phyloP scores from a whole-genome alignment of 225 moss, liverwort and hornwort species.

The Asterella californica region DNA sequence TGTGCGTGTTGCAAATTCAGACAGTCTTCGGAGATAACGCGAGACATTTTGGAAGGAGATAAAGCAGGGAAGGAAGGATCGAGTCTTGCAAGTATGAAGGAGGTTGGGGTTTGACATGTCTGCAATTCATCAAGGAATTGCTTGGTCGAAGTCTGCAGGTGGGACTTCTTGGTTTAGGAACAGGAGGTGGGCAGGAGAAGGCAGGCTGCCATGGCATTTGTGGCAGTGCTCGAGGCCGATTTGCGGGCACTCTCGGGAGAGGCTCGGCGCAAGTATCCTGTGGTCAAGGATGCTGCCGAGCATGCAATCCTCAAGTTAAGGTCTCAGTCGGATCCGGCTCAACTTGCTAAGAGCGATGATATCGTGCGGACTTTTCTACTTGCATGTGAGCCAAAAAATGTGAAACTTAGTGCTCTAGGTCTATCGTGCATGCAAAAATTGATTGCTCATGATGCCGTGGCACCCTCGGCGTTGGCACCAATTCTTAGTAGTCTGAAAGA shows the following conservation, averaged over 20 bases:
- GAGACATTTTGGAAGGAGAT: background rate
- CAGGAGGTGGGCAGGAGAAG: background rate
- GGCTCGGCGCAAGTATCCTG: slow-evolving; percentile 88
- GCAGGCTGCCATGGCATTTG: slow-evolving; percentile 69
- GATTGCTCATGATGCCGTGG: slow-evolving; percentile 90
- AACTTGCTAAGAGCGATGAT: slow-evolving; percentile 78
- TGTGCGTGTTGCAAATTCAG: background rate
- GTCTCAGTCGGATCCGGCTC: slow-evolving; percentile 69
- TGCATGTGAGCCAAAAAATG: slow-evolving; percentile 87
- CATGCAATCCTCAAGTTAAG: slow-evolving; percentile 88
- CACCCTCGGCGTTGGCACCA: slow-evolving; percentile 60
- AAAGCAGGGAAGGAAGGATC: background rate
- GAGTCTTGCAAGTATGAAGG: slow-evolving; percentile 5
- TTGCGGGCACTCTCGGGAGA: slow-evolving; percentile 80
- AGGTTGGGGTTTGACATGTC: slow-evolving; percentile 14
- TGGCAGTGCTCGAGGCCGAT: slow-evolving; percentile 90
- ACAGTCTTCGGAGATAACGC: background rate
- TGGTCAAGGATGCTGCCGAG: slow-evolving; percentile 91
- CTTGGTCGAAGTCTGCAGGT: background rate
- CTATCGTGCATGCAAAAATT: slow-evolving; percentile 87
- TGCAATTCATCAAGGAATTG: slow-evolving; percentile 3
- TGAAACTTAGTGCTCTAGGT: slow-evolving; percentile 89
- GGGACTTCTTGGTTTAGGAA: background rate
- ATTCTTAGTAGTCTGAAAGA: slow-evolving; percentile 87
- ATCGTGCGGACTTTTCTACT: slow-evolving; percentile 82